Evolutionary conservation across 2,329 filamentous ascomycete genomes (phyloP), one percentile per base, ranked within the genome.

Genomic region (Pseudogymnoascus sp.): DNA sequence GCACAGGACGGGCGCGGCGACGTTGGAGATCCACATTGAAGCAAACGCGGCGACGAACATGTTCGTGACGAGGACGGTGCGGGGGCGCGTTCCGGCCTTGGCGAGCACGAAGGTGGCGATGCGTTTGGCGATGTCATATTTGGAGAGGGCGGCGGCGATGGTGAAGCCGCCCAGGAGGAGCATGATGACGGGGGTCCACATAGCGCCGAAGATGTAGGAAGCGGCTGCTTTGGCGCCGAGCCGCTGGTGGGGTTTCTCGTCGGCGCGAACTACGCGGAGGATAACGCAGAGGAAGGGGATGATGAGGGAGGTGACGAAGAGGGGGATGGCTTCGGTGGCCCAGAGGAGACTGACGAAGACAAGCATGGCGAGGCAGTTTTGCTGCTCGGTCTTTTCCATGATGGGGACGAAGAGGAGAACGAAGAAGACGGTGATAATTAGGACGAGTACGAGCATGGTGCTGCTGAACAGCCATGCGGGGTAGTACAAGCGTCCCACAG

Each of bases 131-230:
- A 99, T 97, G 69, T 93, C 95, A 76, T 96, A 96, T 75, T 99
- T 99, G 59, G 92, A 96, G 63, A 99, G 78, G 0, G 95, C 96
- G 0, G 95, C 95, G 9, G 95, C 95, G 62, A 99, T 88, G 1
- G 95, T 96, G 72, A 99, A 99, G 33, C 95, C 95, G 69, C 95
- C 95, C 0, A 99, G 86, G 21, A 99, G 81, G 15, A 99, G 85
- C 95, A 99, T 97, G 69, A 99, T 99, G 63, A 99, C 95, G 0
- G 95, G 93, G 3, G 93, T 97, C 95, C 95, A 99, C 95, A 99
- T 99, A 26, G 95, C 88, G 4, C 91, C 83, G 71, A 99, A 97
- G 64, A 97, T 89, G 71, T 89, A 93, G 29, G 84, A 81, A 0
- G 93, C 91, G 0, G 95, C 93, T 46, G 86, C 83, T 73, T 93